phyloP scores from a whole-genome alignment of 2,329 filamentous ascomycete genomes.

The Pezicula neosporulosa region DNA sequence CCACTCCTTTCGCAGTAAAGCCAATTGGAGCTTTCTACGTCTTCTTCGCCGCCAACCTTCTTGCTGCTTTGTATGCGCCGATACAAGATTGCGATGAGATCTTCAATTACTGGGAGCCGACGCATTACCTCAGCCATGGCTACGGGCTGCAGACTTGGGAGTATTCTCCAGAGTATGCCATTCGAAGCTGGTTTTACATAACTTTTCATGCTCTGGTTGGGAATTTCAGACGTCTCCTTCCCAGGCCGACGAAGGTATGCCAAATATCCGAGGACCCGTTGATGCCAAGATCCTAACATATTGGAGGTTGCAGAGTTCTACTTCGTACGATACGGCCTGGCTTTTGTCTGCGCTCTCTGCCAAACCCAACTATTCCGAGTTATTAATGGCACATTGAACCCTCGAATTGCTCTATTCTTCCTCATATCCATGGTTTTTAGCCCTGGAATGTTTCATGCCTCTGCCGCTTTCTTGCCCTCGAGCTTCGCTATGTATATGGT shows the following conservation, averaged over 20 bases:
- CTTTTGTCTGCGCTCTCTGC: conserved; percentile 72
- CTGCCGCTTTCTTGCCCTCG: conserved; percentile 81
- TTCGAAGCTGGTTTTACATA: conserved; percentile 92
- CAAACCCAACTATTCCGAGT: conserved; percentile 80
- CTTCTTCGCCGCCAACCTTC: conserved; percentile 68
- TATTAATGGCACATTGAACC: conserved; percentile 73
- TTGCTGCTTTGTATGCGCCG: conserved; percentile 79
- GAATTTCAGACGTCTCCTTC: conserved; percentile 61
- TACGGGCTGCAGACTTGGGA: conserved; percentile 98
- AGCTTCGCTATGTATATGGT: conserved; percentile 96
- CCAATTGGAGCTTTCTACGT: conserved; percentile 77
- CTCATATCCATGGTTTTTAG: conserved; percentile 73
- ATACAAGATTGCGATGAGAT: conserved; percentile 99
- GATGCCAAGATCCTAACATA: conserved; percentile 7
- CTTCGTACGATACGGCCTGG: conserved; percentile 73
- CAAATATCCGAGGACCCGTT: neutral
- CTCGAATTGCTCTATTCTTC: conserved; percentile 82
- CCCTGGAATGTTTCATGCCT: conserved; percentile 91
- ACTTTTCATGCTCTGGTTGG: conserved; percentile 72
- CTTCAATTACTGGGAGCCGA: conserved; percentile 98
- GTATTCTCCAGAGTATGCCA: conserved; percentile 91
- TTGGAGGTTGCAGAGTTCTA: conserved; percentile 73
- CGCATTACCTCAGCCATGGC: conserved; percentile 89
- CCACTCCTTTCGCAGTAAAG: conserved; percentile 60
- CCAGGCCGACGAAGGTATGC: conserved; percentile 54